A percentile compares a stretch with the other conserved stretches of the same genome.
Evolutionary conservation across 1,139 yeast species (phyloP).

Genomic region (Saccharomyces hybrid): DNA sequence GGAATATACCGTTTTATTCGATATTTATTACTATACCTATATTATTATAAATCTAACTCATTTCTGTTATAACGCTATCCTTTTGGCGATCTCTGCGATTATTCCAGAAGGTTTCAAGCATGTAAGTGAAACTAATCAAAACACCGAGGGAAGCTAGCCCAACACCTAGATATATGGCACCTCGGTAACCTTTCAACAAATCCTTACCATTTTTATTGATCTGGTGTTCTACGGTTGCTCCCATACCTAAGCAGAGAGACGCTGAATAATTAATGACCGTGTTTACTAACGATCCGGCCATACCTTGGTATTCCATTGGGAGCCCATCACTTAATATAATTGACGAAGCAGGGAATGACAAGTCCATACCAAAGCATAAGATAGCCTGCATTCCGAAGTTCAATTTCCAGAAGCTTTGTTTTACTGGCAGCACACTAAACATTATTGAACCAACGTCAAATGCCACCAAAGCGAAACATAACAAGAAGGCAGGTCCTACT

Average conservation of each 20-base stretch:
- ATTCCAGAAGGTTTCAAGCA: constrained; percentile 12
- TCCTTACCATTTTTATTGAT: constrained; percentile 27
- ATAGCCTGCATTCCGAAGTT: constrained; percentile 43
- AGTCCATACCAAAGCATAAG: constrained; percentile 51
- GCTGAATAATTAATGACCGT: constrained; percentile 50
- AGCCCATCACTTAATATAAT: constrained; percentile 44
- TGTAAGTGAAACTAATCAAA: constrained; percentile 11
- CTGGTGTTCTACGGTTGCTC: constrained; percentile 42
- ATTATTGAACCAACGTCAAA: constrained; percentile 44
- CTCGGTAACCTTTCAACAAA: constrained; percentile 33
- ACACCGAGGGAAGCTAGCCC: constrained; percentile 28
- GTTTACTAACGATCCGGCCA: constrained; percentile 52
- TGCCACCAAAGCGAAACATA: constrained; percentile 39
- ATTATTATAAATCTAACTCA: not conserved
- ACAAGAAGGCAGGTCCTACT: constrained; percentile 40
- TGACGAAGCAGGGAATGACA: constrained; percentile 51
- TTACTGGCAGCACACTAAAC: constrained; percentile 42
- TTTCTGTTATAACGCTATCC: not conserved
- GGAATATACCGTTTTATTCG: not conserved
- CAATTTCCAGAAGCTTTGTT: constrained; percentile 42
- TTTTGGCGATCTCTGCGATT: not conserved
- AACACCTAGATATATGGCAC: constrained; percentile 37
- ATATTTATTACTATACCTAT: not conserved
- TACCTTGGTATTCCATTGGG: constrained; percentile 48
- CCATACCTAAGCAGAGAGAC: constrained; percentile 46